These are phyloP conservation scores for Chalciporus chontae DNA, from an alignment of 768 basidiomycete species.

Conservation along the genomic window DNA sequence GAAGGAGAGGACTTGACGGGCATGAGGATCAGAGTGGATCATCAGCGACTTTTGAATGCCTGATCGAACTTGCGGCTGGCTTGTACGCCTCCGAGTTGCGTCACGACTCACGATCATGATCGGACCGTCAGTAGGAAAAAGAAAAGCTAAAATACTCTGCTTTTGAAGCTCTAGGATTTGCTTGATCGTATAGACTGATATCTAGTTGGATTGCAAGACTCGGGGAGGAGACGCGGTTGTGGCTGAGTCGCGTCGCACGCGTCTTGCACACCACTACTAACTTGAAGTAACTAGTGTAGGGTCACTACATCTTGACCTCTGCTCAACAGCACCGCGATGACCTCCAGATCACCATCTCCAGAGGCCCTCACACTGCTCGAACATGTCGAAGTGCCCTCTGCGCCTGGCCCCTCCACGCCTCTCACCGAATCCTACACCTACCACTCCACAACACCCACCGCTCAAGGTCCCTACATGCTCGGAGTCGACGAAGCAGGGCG, in stretches of 20 bases:
- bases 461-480: slow-evolving; percentile 80
- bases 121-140: too few species aligned
- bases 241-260: too few species aligned
- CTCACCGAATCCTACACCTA: slow-evolving; percentile 73
- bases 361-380: slow-evolving; percentile 3
- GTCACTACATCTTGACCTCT: not conserved
- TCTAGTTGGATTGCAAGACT: too few species aligned
- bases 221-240: too few species aligned
- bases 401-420: slow-evolving; percentile 52
- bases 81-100: not conserved
- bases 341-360: not conserved
- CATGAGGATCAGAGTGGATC: not conserved
- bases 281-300: too few species aligned
- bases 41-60: slow-evolving; percentile 5
- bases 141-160: too few species aligned
- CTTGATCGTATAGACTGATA: too few species aligned
- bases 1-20: not conserved
- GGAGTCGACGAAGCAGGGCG: slow-evolving; percentile 99
- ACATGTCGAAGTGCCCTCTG: slow-evolving; percentile 46
- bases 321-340: not conserved
- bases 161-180: not conserved
- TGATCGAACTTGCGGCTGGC: not conserved
- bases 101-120: too few species aligned
- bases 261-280: too few species aligned
- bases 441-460: slow-evolving; percentile 69